Evolutionary conservation across 2,329 filamentous ascomycete species (phyloP).

Genomic region (Lasiodiplodia sp.): DNA sequence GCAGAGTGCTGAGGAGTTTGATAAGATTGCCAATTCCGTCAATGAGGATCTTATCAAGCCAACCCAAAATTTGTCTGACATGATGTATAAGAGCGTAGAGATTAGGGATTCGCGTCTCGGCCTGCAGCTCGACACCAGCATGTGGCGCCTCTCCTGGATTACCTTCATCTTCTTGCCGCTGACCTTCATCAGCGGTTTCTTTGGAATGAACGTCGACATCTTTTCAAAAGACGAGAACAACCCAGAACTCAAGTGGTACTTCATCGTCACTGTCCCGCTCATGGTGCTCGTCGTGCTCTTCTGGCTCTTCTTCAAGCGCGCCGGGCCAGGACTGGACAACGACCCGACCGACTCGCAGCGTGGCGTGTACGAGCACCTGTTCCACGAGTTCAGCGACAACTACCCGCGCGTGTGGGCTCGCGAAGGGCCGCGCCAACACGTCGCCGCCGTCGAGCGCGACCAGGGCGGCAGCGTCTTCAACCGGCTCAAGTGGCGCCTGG

Average conservation of each 20-base stretch:
- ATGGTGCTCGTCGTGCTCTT: conserved; percentile 54
- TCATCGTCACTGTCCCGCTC: conserved; percentile 55
- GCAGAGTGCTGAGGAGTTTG: conserved; percentile 50
- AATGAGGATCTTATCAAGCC: conserved; percentile 60
- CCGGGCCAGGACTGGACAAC: conserved; percentile 31
- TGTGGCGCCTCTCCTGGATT: conserved; percentile 68
- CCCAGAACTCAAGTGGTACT: conserved; percentile 59
- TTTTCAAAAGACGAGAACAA: conserved; percentile 45
- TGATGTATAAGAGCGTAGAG: conserved; percentile 61
- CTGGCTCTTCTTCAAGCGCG: conserved; percentile 58
- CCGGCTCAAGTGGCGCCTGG: conserved; percentile 56
- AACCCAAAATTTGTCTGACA: conserved; percentile 57
- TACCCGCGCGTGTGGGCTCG: conserved; percentile 59
- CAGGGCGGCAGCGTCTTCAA: conserved; percentile 42
- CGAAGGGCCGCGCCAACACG: conserved; percentile 50
- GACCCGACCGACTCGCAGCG: conserved; percentile 55
- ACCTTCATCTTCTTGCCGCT: conserved; percentile 77
- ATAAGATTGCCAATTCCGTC: conserved; percentile 56
- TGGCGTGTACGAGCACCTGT: conserved; percentile 60
- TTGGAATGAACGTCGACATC: conserved; percentile 61
- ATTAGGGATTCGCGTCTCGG: conserved; percentile 60
- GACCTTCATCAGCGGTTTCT: conserved; percentile 59
- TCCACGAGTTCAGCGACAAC: conserved; percentile 54
- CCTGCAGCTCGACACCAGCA: conserved; percentile 57
- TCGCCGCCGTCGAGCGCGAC: conserved; percentile 50